Evolutionary conservation across 495 filamentous ascomycete species (phyloP), one percentile per base, ranked within the genome.

Genomic region (Neurospora hispaniola): DNA sequence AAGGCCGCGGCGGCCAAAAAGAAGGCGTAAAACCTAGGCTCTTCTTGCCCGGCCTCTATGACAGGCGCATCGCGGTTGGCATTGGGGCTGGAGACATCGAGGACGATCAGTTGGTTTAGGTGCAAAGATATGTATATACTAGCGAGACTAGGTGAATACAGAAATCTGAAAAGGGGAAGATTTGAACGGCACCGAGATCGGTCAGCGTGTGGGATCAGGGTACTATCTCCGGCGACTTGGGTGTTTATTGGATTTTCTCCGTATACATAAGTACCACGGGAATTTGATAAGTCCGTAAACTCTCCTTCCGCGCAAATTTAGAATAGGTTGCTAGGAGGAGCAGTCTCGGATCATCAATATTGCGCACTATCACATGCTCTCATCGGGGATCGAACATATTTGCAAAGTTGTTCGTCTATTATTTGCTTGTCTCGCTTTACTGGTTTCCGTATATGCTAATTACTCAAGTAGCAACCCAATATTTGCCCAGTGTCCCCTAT

Each of bases 1-100:
- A 92, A 92, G 84, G 89, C 90, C 46, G 87, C 86, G 59, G 90
- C 89, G 40, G 75, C 76, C 35, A 79, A 78, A 73, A 86, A 88
- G 69, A 92, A 87, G 83, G 84, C 84, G 48, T 86, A 62, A 62
- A 31, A 20, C n/a, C n/a, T 39, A 39, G 39, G 39, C 39, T 39
- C 39, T 23, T 44, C 43, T 10, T n/a, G 44, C 9, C 44, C 20
- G 20, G n/a, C 44, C 20, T 48, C 44, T 11, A 10, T 48, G 20
- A n/a, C 44, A 48, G 4, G 48, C 5, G 5, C 48, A 59, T 7
- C 2, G 23, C 12, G 54, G 54, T 5, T 62, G 27, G 54, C 27
- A 14, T 62, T 62, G 27, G 27, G 11, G 39, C 39, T 39, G 39
- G 39, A 5, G 39, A 5, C 39, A 39, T 39, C 6, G 39, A 39